These are phyloP conservation scores for Erodium texanum DNA, from an alignment of 441 rosid species.

Conservation along the genomic window DNA sequence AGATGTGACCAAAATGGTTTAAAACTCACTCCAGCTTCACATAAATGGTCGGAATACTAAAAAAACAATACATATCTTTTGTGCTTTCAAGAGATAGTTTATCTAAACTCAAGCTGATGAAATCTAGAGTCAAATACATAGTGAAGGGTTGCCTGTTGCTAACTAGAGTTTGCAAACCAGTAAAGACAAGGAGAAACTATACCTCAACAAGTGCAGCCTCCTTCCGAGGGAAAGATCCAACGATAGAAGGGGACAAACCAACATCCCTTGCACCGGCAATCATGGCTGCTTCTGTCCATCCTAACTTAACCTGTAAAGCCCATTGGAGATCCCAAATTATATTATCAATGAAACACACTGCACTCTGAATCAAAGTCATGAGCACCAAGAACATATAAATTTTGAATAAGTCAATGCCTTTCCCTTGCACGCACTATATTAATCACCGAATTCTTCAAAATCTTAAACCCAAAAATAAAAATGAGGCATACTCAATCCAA, in stretches of 20 bases:
- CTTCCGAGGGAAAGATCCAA: conserved; percentile 72
- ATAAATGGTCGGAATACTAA: not conserved
- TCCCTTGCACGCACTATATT: not conserved
- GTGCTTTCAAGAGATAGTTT: no score
- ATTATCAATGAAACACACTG: not conserved
- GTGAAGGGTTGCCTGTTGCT: not conserved
- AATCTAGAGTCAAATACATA: not conserved
- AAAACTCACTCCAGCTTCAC: not conserved
- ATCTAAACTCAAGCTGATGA: no score
- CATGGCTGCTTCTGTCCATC: conserved; percentile 86
- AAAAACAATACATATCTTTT: not conserved
- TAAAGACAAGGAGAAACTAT: not conserved
- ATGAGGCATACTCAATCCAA: not conserved
- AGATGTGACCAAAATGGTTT: not conserved
- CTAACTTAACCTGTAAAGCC: conserved; percentile 41
- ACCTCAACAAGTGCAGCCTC: conserved; percentile 89
- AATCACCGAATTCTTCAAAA: not conserved
- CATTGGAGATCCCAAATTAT: not conserved
- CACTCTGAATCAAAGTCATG: not conserved
- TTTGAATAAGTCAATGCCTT: not conserved
- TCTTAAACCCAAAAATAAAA: not conserved
- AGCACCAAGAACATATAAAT: not conserved
- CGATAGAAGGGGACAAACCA: conserved; percentile 71
- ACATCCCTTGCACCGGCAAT: conserved; percentile 81
- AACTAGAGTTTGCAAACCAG: not conserved